phyloP scores from a whole-genome alignment of 768 basidiomycete species.

The Trichaptum fuscoviolaceum region DNA sequence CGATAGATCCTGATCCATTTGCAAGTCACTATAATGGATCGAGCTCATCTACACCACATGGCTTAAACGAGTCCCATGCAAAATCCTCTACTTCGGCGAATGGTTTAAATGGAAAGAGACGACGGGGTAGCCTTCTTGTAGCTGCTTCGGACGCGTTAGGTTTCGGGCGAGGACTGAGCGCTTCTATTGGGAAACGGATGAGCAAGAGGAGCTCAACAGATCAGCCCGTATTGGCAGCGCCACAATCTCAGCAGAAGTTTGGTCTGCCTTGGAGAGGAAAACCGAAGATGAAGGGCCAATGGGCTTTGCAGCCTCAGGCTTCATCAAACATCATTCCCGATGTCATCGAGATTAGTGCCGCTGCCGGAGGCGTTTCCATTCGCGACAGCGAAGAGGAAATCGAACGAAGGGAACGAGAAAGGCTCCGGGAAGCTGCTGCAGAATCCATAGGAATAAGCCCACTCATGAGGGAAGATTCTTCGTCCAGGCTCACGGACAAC shows the following conservation, averaged over 20 bases:
- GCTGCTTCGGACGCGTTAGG: slow-evolving; percentile 50
- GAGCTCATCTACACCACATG: neutral
- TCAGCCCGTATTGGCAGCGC: slow-evolving; percentile 24
- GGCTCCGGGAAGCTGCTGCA: slow-evolving; percentile 71
- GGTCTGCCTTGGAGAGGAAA: slow-evolving; percentile 4
- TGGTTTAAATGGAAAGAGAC: neutral
- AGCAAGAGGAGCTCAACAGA: neutral
- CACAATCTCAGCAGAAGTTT: neutral
- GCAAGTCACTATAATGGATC: neutral
- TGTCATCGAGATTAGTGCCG: slow-evolving; percentile 66
- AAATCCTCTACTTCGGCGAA: neutral
- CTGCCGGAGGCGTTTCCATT: slow-evolving; percentile 14
- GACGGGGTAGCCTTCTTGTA: slow-evolving; percentile 28
- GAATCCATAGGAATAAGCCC: slow-evolving; percentile 68
- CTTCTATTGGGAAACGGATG: slow-evolving; percentile 27
- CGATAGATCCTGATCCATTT: neutral
- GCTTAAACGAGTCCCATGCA: neutral
- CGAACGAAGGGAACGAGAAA: slow-evolving; percentile 47
- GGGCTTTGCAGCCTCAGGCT: slow-evolving; percentile 1
- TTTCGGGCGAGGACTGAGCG: slow-evolving; percentile 17
- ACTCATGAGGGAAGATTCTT: slow-evolving; percentile 38
- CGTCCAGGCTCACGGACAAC: slow-evolving; percentile 18
- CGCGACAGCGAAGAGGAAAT: slow-evolving; percentile 49
- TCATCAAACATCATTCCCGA: slow-evolving; percentile 38
- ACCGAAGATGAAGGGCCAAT: slow-evolving; percentile 1